Percentiles rank a stretch among this genome's conserved stretches.
These are phyloP conservation scores for Neoboletus magnificus DNA, from an alignment of 768 basidiomycete genomes.

Conservation along the genomic window DNA sequence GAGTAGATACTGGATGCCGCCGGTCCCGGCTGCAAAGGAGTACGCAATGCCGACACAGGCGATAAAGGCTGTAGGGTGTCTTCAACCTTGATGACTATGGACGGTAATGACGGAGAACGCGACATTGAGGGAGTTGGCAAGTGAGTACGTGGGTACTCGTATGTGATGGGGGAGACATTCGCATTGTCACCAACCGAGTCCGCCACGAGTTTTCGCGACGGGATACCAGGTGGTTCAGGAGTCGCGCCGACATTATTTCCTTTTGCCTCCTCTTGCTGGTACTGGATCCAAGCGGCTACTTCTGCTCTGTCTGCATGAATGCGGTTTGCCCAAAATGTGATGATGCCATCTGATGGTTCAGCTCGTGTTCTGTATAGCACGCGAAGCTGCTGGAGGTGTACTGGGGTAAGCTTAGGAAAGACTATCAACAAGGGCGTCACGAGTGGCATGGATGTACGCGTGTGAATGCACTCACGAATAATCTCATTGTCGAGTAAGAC, in stretches of 20 bases:
- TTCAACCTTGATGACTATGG: conserved; percentile 30
- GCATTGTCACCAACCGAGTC: neutral
- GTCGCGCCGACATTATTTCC: neutral
- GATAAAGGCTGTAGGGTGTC: conserved; percentile 4
- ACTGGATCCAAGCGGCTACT: conserved; percentile 25
- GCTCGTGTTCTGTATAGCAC: conserved; percentile 12
- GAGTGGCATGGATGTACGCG: conserved; percentile 4
- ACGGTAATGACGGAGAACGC: conserved; percentile 27
- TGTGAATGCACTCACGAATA: conserved; percentile 18
- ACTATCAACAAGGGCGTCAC: conserved; percentile 9
- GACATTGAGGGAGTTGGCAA: conserved; percentile 30
- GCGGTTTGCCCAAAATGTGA: conserved; percentile 27
- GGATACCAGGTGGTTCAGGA: conserved; percentile 13
- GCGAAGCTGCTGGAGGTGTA: conserved; percentile 23
- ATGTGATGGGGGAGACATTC: conserved; percentile 16
- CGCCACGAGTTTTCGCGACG: neutral
- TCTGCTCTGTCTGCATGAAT: conserved; percentile 18
- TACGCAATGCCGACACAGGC: neutral
- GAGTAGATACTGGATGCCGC: neutral
- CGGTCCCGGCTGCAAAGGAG: neutral
- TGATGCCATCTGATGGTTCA: conserved; percentile 19
- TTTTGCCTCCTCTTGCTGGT: conserved; percentile 27
- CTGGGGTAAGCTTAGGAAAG: conserved; percentile 25
- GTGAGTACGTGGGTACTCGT: conserved; percentile 18
- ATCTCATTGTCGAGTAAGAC: conserved; percentile 21